A percentile compares a stretch with the other conserved stretches of the same genome.
Conservation (phyloP, 2,329 filamentous ascomycete genomes). For the Ophiocordyceps sinensis region DNA sequence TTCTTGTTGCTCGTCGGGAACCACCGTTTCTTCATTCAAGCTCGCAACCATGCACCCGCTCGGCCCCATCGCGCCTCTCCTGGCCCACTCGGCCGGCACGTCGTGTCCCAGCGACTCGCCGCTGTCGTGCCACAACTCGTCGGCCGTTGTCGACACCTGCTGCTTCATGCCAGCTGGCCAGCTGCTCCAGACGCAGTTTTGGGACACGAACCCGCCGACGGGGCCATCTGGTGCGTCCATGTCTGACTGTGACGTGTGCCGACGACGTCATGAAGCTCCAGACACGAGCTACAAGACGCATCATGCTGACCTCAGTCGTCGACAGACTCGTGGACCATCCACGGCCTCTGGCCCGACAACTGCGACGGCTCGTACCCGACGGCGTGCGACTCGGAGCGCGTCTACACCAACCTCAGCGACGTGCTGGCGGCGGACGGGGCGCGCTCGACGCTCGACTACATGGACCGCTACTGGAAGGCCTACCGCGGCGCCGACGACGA, state of each 20-base stretch:
- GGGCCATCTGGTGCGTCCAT: conserved; percentile 40
- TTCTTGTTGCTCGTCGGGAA: no score
- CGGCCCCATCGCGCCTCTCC: conserved; percentile 4
- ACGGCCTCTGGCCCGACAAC: conserved; percentile 52
- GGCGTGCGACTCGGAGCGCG: conserved; percentile 46
- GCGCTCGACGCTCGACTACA: conserved; percentile 46
- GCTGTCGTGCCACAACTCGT: conserved; percentile 50
- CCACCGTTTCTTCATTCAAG: no score
- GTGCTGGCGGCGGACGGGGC: conserved; percentile 38
- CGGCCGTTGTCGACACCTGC: conserved; percentile 46
- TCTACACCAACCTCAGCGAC: conserved; percentile 49
- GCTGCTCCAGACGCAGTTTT: conserved; percentile 62
- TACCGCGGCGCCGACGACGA: conserved; percentile 46
- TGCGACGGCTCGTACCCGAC: conserved; percentile 58
- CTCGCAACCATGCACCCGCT: conserved; percentile 2
- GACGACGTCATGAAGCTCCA: no score
- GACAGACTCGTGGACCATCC: conserved; percentile 59
- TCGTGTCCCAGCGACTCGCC: conserved; percentile 20
- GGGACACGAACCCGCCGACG: conserved; percentile 51
- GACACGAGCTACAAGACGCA: no score
- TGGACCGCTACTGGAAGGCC: conserved; percentile 60
- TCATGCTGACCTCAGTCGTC: no score
- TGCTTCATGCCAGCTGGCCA: conserved; percentile 61
- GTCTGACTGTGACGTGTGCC: no score
- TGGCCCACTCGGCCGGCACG: conserved; percentile 6